Percentiles rank a stretch among this genome's conserved stretches.
phyloP scores from a whole-genome alignment of 2,329 filamentous ascomycete species.

The Ascochyta koolunga region DNA sequence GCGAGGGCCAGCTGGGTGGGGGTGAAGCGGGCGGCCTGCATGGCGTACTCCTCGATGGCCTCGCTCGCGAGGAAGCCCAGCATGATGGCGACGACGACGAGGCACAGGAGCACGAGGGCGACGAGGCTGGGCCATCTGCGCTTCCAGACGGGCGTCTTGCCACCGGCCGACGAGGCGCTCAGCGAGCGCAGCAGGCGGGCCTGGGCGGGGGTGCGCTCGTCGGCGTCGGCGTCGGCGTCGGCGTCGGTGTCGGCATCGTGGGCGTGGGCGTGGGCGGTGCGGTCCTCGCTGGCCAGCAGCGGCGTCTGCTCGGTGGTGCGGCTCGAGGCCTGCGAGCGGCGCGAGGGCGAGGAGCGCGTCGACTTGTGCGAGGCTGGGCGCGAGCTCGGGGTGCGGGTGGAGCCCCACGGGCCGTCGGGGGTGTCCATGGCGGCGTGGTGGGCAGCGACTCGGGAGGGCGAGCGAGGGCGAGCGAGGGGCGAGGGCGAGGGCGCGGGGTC shows the following conservation, averaged over 20 bases:
- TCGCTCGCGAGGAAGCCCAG: conserved; percentile 84
- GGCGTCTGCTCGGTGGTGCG: conserved; percentile 50
- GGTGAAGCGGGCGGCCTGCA: conserved; percentile 80
- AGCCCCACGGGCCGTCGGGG: conserved; percentile 45
- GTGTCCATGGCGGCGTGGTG: conserved; percentile 35
- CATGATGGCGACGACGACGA: conserved; percentile 71
- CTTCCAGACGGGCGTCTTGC: conserved; percentile 42
- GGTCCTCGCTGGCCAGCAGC: conserved; percentile 41
- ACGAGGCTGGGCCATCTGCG: conserved; percentile 79
- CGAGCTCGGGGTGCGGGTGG: conserved; percentile 45
- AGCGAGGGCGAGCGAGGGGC: too few species aligned
- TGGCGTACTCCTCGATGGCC: conserved; percentile 82
- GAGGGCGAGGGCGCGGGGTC: too few species aligned
- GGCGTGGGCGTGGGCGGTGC: conserved; percentile 32
- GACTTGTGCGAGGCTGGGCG: conserved; percentile 48
- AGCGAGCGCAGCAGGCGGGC: conserved; percentile 46
- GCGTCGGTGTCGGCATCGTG: conserved; percentile 30
- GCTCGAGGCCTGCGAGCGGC: conserved; percentile 39
- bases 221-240: conserved; percentile 29
- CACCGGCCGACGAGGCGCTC: conserved; percentile 32
- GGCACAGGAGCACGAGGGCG: conserved; percentile 70
- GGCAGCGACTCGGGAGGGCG: too few species aligned
- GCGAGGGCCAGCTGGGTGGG: conserved; percentile 85
- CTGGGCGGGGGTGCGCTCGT: conserved; percentile 38
- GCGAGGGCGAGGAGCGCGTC: conserved; percentile 40